These are phyloP conservation scores for Aquanectria penicillioides DNA, from an alignment of 2,329 filamentous ascomycete species.

Conservation along the genomic window DNA sequence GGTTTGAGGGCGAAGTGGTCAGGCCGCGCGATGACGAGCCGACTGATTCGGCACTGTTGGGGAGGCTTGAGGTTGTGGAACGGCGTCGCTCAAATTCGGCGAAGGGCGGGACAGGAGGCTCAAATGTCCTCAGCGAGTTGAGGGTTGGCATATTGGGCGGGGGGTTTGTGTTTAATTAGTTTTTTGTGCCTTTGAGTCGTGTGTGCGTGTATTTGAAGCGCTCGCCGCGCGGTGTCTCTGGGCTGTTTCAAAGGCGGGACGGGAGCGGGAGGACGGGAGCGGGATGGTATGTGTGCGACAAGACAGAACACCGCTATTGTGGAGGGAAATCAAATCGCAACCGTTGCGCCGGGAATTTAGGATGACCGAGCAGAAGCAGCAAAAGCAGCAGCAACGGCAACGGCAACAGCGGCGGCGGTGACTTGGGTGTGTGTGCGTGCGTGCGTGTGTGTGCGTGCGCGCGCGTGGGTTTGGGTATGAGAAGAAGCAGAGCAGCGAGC, in stretches of 20 bases:
- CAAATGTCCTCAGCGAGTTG: slow-evolving; percentile 38
- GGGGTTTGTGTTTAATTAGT: too few species aligned
- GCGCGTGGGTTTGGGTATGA: neutral
- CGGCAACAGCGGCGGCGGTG: too few species aligned
- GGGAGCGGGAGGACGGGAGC: neutral
- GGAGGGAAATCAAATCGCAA: neutral
- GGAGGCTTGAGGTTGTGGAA: slow-evolving; percentile 32
- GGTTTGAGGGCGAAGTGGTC: slow-evolving; percentile 30
- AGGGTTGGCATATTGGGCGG: slow-evolving; percentile 36
- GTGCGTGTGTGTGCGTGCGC: too few species aligned
- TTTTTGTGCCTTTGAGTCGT: too few species aligned
- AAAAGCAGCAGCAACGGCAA: too few species aligned
- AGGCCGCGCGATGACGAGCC: slow-evolving; percentile 30
- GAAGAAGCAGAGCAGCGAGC: neutral
- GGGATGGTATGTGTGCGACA: neutral
- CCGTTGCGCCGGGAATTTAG: neutral
- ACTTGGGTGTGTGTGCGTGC: too few species aligned
- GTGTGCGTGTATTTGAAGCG: too few species aligned
- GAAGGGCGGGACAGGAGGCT: slow-evolving; percentile 38
- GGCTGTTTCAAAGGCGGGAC: too few species aligned
- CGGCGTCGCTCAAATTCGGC: slow-evolving; percentile 40
- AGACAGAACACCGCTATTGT: too few species aligned
- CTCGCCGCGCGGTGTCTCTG: too few species aligned
- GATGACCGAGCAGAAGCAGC: neutral
- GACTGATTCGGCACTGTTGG: slow-evolving; percentile 29